phyloP scores from a whole-genome alignment of 23 red algal species.

The Chondrus crispus region DNA sequence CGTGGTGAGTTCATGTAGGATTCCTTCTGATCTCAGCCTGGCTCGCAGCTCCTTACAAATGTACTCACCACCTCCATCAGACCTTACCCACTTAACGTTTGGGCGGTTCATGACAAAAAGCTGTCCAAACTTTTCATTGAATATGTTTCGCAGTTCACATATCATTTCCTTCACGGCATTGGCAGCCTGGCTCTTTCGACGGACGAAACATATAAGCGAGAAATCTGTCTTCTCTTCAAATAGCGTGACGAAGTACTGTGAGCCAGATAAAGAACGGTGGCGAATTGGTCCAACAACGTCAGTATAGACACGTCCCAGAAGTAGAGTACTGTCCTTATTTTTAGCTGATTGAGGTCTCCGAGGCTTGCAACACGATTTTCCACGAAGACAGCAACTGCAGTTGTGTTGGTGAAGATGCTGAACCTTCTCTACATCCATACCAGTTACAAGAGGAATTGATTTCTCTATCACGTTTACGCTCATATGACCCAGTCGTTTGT shows the following conservation, averaged over 20 bases:
- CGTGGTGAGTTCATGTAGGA: slow-evolving; percentile 1
- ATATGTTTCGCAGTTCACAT: neutral
- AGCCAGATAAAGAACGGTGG: neutral
- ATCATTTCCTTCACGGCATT: neutral
- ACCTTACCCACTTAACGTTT: neutral
- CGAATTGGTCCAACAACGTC: neutral
- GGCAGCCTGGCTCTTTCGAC: neutral
- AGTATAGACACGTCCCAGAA: neutral
- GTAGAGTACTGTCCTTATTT: neutral
- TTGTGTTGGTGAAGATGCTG: neutral
- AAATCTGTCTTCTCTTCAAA: neutral
- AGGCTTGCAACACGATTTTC: neutral
- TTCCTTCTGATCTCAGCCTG: neutral
- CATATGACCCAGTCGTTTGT: neutral
- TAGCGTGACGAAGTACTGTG: neutral
- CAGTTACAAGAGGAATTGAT: neutral
- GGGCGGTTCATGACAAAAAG: neutral
- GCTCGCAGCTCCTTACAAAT: neutral
- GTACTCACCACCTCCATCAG: slow-evolving; percentile 17
- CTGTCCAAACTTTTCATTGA: neutral
- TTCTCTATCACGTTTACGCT: neutral
- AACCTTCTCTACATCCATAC: neutral
- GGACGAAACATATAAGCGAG: neutral
- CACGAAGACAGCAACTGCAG: neutral
- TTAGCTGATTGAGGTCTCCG: neutral